Base-by-base conservation (phyloP, 805 yeast genomes). In the Scheffersomyces coipomensis region DNA sequence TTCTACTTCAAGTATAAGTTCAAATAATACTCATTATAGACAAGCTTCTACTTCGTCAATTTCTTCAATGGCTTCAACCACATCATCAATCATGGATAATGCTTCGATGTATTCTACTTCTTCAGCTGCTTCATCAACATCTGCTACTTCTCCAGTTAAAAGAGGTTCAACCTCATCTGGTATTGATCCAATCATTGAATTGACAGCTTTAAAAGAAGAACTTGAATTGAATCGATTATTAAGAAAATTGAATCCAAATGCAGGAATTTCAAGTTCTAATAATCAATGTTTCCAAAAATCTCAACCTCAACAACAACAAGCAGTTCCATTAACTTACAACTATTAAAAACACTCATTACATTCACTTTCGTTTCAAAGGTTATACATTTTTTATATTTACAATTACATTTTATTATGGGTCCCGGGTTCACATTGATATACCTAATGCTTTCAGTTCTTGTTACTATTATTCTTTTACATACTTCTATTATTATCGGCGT, bases 161-260 rank as follows among this genome's bases (percentile, higher is more conserved):
- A 13, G 22, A n/a, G 16, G 17, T 30, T n/a, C 40, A 29, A 34
- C 29, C 35, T 19, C 38, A 37, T 15, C n/a, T 26, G 6, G 26
- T 21, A 42, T 64, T 27, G 67, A 64, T 43, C 71, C 71, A 13
- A 40, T 53, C 8, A 62, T 64, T 29, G 71, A 64, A 44, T 44
- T 60, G 33, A 49, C 68, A 11, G 71, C 71, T 9, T 46, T 54
- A 30, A 60, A 58, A 22, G 71, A 64, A 45, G 68, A 64, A 42
- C 49, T 51, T 26, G 59, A 60, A 41, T 58, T 64, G 44, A 61
- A 61, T 37, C 50, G 48, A 33, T 47, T 60, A 43, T 48, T 60
- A 38, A 48, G 50, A 29, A 36, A 31, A 27, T 40, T 45, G 34
- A 42, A 42, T 33, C 22, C 23, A 15, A 27, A 27, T 27, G 21